Percentiles rank a stretch among this genome's conserved stretches.
These are phyloP conservation scores for Sphaerulina musiva DNA, from an alignment of 2,329 filamentous ascomycete genomes.

Conservation along the genomic window DNA sequence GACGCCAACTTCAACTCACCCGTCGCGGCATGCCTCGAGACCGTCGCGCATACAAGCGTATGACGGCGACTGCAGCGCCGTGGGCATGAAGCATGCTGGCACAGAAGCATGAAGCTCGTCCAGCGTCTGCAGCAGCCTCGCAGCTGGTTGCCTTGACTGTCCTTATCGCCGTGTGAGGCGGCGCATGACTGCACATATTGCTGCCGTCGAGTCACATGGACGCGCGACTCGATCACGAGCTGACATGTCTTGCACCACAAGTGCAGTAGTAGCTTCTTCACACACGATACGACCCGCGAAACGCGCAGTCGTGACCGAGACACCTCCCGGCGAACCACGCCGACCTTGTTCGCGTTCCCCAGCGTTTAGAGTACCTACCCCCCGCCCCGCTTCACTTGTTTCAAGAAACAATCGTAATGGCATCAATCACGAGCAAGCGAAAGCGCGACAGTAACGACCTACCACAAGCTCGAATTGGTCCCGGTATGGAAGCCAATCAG, in stretches of 20 bases:
- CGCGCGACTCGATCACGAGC: constrained; percentile 10
- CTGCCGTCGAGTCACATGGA: constrained; percentile 5
- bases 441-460: constrained; percentile 44
- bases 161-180: too few relatives aligned
- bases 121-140: too few relatives aligned
- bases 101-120: too few relatives aligned
- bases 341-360: not conserved
- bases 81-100: too few relatives aligned
- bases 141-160: too few relatives aligned
- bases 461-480: constrained; percentile 35
- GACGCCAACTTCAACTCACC: too few relatives aligned
- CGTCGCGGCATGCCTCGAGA: too few relatives aligned
- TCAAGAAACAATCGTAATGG: constrained; percentile 18
- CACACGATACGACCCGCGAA: not conserved
- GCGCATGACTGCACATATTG: too few relatives aligned
- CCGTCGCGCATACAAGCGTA: too few relatives aligned
- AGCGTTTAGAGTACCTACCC: not conserved
- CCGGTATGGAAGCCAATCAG: constrained; percentile 24
- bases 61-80: too few relatives aligned
- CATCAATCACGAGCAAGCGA: constrained; percentile 36
- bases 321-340: not conserved
- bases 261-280: not conserved
- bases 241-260: constrained; percentile 6
- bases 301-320: constrained; percentile 4
- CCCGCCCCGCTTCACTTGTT: not conserved